Conservation (phyloP, 2,329 filamentous ascomycete species). For the Alternaria atra region DNA sequence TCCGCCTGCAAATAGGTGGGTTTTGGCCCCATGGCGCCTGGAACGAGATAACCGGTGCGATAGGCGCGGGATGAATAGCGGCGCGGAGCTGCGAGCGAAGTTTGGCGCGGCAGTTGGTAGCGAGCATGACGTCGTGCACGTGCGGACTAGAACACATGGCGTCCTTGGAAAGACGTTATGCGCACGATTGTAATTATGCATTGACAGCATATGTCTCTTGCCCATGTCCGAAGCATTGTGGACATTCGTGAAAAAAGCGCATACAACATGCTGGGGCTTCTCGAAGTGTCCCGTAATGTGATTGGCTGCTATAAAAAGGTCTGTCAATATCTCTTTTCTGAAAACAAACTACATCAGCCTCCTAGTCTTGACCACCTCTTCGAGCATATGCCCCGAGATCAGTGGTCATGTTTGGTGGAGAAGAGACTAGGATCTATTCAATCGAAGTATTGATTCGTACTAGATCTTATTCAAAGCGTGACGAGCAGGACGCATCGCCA, state of each 20-base stretch:
- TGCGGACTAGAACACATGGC: not conserved
- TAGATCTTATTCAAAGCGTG: not conserved
- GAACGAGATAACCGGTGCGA: constrained; percentile 1
- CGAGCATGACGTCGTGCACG: constrained; percentile 18
- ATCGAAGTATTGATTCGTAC: not conserved
- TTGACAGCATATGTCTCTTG: not conserved
- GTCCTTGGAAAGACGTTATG: constrained; percentile 1
- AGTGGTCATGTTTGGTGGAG: not conserved
- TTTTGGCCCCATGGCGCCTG: not conserved
- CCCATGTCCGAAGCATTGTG: not conserved
- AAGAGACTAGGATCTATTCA: not conserved
- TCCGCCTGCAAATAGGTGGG: not conserved
- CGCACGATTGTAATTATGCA: not conserved
- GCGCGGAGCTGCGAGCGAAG: constrained; percentile 6
- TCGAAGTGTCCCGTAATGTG: not conserved
- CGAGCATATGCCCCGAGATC: not conserved
- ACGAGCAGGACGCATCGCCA: not conserved
- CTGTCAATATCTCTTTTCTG: not conserved
- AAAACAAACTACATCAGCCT: constrained; percentile 1
- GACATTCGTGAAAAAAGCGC: not conserved
- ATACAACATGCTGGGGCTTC: not conserved
- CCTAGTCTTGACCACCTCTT: not conserved
- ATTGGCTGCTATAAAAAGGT: not conserved
- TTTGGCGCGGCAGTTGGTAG: not conserved
- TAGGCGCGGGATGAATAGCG: constrained; percentile 1